A percentile compares a stretch with the other conserved stretches of the same genome.
Conservation (phyloP, 768 basidiomycete species). For the Boletus coccyginus region DNA sequence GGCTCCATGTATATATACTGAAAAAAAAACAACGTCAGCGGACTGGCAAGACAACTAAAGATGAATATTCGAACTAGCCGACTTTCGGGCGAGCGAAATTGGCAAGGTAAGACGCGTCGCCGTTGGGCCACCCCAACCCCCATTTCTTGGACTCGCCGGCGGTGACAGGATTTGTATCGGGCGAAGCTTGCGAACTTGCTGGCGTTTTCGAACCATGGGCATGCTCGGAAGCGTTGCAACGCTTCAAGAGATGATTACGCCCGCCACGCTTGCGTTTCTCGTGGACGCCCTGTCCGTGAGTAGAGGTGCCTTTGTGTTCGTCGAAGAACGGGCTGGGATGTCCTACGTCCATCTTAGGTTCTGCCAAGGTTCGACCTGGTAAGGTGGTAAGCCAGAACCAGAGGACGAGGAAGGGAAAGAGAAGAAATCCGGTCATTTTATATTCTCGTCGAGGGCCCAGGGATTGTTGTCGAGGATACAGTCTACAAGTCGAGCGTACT, state of each 20-base stretch:
- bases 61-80: constrained; percentile 36
- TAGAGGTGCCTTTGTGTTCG: not conserved
- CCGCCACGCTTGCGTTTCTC: constrained; percentile 17
- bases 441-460: not conserved
- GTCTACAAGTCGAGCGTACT: not conserved
- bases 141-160: constrained; percentile 40
- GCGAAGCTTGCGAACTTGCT: not conserved
- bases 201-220: constrained; percentile 2
- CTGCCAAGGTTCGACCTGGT: constrained; percentile 3
- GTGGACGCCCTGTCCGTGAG: not conserved
- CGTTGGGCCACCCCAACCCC: constrained; percentile 68
- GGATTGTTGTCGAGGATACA: not conserved
- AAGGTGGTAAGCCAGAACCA: constrained; percentile 7
- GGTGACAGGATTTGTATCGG: not conserved
- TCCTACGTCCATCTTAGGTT: not conserved
- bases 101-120: constrained; percentile 45
- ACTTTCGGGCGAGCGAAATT: constrained; percentile 48
- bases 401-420: constrained; percentile 7
- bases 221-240: constrained; percentile 14
- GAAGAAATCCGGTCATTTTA: constrained; percentile 11
- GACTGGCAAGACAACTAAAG: not conserved
- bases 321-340: not conserved
- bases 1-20: constrained; percentile 72
- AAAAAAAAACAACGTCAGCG: not conserved
- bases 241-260: constrained; percentile 12